Evolutionary conservation across 192 early-diverging fungal species (phyloP), one percentile per base, ranked within the genome.

Genomic region (Physocladia obscura): DNA sequence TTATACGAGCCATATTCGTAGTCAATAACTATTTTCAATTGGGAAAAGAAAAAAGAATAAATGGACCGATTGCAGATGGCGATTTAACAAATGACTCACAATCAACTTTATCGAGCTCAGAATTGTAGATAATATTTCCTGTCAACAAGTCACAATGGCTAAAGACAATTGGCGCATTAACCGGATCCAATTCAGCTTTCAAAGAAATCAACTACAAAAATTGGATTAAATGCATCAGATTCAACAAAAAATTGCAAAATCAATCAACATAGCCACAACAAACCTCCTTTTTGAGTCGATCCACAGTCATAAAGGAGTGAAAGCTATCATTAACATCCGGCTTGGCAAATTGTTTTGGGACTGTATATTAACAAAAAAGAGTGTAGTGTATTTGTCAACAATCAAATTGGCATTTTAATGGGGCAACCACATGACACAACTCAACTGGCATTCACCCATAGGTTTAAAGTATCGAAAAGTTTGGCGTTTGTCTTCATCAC

Each of bases 71-170:
- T n/a, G n/a, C n/a, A n/a, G n/a, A n/a, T n/a, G n/a, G n/a, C n/a
- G n/a, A n/a, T n/a, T n/a, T n/a, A n/a, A 0, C 22, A 38, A 34
- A 24, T 11, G 34, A 21, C 52, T 26, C 58, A 74, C 76, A 77
- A 47, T 71, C 58, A 4, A 72, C 48, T 32, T 30, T 73, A 73
- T 81, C 81, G 62, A 75, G 78, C 2, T 75, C 77, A 5, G 78
- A 70, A 72, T 88, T 77, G 61, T 87, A 92, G 29, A 98, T 90
- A 52, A 98, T 82, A 79, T 98, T 98, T 26, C 88, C 94, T 15
- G 90, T 90, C 19, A 98, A 75, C 47, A 98, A 74, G 72, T 98
- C 96, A 69, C 94, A 94, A 77, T 98, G 96, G 39, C 89, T 90
- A 78, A 97, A 97, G 8, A 92, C 92, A 26, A 95, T 84, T 0